Percentiles rank a stretch among this genome's conserved stretches.
Evolutionary conservation across 2,329 filamentous ascomycete species (phyloP).

Genomic region (Macrophomina tecta): DNA sequence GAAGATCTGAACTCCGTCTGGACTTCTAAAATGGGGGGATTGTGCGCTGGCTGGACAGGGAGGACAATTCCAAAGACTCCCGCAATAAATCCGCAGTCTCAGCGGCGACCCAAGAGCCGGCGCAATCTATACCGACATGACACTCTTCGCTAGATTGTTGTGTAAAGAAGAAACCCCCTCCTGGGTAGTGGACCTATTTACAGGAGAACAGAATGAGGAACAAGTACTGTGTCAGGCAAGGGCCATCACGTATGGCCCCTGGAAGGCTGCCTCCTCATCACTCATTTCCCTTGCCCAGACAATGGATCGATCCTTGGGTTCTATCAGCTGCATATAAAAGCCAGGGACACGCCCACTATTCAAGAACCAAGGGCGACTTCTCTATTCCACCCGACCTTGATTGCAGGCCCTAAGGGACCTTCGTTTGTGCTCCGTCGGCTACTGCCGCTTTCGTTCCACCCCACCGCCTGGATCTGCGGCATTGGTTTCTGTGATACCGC

Average conservation of each 20-base stretch:
- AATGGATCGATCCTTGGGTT: background rate
- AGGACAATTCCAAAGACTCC: no score
- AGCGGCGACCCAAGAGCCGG: no score
- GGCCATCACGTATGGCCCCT: background rate
- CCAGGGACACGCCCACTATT: background rate
- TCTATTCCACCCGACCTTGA: background rate
- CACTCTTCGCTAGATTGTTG: no score
- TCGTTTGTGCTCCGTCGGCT: background rate
- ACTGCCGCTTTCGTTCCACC: slow-evolving; percentile 4
- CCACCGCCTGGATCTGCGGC: slow-evolving; percentile 8
- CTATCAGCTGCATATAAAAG: background rate
- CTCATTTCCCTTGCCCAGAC: background rate
- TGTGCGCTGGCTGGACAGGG: no score
- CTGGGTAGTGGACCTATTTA: background rate
- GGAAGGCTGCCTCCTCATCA: background rate
- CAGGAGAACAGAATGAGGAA: background rate
- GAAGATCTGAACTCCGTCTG: no score
- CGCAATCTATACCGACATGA: no score
- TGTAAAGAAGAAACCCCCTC: no score
- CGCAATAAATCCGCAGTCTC: no score
- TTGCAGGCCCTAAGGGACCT: background rate
- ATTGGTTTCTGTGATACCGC: background rate
- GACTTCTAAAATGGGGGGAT: no score
- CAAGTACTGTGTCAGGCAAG: slow-evolving; percentile 9
- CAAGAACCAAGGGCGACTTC: background rate